Conservation (phyloP, 306 rosid species). For the Astragalus membranaceus region DNA sequence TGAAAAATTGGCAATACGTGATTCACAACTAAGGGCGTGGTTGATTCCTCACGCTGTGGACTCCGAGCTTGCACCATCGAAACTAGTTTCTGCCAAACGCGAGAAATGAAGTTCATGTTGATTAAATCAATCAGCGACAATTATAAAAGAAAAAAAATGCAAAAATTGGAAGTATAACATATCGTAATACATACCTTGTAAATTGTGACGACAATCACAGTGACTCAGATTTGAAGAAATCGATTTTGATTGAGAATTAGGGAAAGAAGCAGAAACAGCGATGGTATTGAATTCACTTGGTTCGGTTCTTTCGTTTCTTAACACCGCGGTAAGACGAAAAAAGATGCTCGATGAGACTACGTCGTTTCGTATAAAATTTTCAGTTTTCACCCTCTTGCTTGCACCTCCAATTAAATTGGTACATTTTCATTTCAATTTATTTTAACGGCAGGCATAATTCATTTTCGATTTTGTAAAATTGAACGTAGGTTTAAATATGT, state of each 20-base stretch:
- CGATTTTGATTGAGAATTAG: background rate
- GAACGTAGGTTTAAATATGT: too few species aligned
- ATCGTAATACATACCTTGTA: background rate
- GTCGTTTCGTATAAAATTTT: constrained; percentile 3
- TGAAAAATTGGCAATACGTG: background rate
- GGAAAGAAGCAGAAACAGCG: background rate
- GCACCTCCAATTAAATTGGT: too few species aligned
- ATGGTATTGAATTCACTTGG: background rate
- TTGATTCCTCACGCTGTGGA: constrained; percentile 18
- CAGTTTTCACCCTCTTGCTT: background rate
- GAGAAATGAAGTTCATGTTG: constrained; percentile 9
- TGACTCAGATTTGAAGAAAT: background rate
- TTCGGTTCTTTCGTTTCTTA: background rate
- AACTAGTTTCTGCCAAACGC: constrained; percentile 30
- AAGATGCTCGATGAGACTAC: background rate
- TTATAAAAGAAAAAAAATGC: background rate
- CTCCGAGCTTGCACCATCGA: constrained; percentile 27
- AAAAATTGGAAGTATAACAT: background rate
- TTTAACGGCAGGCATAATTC: too few species aligned
- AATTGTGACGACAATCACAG: constrained; percentile 12
- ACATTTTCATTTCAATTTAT: too few species aligned
- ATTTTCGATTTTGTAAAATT: too few species aligned
- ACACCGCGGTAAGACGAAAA: background rate
- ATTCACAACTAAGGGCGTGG: constrained; percentile 45
- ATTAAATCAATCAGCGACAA: background rate